These are phyloP conservation scores for Cytospora leucostoma DNA, from an alignment of 2,329 filamentous ascomycete species.

Conservation along the genomic window DNA sequence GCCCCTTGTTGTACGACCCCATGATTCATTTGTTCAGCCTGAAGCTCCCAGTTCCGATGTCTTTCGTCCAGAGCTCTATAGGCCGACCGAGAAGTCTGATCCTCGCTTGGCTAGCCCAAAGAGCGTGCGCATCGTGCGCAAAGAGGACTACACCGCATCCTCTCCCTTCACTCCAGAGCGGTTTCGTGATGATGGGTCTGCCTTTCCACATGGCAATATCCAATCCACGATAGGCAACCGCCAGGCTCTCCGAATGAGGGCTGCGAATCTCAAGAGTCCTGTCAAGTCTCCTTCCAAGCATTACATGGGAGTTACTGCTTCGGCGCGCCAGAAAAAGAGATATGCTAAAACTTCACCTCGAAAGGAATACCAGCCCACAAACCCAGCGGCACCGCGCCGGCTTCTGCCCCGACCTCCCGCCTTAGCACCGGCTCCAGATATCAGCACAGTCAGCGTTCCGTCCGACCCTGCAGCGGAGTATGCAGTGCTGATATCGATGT, in stretches of 20 bases:
- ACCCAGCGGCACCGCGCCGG: constrained; percentile 60
- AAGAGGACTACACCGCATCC: constrained; percentile 31
- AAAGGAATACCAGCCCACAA: constrained; percentile 52
- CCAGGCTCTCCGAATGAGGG: constrained; percentile 18
- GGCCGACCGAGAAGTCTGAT: background rate
- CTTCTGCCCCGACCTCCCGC: constrained; percentile 69
- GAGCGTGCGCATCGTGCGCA: constrained; percentile 49
- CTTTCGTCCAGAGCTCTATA: background rate
- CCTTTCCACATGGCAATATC: constrained; percentile 19
- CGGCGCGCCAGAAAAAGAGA: constrained; percentile 46
- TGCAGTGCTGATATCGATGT: constrained; percentile 91
- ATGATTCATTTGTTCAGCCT: constrained; percentile 35
- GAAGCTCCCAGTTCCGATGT: constrained; percentile 1
- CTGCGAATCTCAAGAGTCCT: constrained; percentile 11
- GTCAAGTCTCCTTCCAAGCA: constrained; percentile 39
- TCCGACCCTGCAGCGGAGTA: constrained; percentile 75
- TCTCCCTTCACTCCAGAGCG: constrained; percentile 21
- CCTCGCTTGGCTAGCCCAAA: constrained; percentile 38
- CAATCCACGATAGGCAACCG: constrained; percentile 7
- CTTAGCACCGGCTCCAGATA: constrained; percentile 72
- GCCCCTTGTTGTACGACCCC: constrained; percentile 65
- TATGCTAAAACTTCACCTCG: constrained; percentile 46
- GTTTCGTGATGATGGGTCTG: constrained; percentile 7
- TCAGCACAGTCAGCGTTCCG: constrained; percentile 68
- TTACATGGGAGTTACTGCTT: constrained; percentile 49